phyloP scores from a whole-genome alignment of 2,329 filamentous ascomycete genomes.

The Pestalotiopsis sp. region DNA sequence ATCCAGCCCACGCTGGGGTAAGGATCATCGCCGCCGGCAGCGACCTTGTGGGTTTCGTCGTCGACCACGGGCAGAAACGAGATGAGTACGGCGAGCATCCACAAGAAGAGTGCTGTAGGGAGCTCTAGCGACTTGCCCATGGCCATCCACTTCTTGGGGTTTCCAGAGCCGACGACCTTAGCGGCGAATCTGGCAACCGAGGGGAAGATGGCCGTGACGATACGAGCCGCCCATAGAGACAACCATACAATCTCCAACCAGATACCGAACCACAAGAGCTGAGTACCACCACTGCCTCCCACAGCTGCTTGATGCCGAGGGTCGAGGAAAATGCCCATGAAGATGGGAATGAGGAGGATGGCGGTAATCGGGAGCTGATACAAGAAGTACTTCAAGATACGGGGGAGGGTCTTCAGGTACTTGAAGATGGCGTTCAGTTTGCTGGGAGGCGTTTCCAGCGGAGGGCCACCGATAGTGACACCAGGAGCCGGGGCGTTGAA shows the following conservation, averaged over 20 bases:
- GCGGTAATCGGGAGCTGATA: slow-evolving; percentile 69
- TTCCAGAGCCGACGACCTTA: slow-evolving; percentile 78
- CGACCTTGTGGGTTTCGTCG: slow-evolving; percentile 43
- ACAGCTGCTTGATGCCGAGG: slow-evolving; percentile 47
- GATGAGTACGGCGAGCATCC: slow-evolving; percentile 84
- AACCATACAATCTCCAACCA: slow-evolving; percentile 96
- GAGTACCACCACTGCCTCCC: slow-evolving; percentile 70
- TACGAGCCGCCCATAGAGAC: slow-evolving; percentile 77
- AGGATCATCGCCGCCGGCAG: slow-evolving; percentile 43
- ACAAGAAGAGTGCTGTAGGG: slow-evolving; percentile 84
- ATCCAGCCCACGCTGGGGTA: slow-evolving; percentile 68
- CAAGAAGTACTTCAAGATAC: slow-evolving; percentile 69
- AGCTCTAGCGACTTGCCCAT: slow-evolving; percentile 85
- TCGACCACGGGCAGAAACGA: slow-evolving; percentile 85
- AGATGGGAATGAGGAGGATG: slow-evolving; percentile 67
- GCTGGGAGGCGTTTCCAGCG: slow-evolving; percentile 56
- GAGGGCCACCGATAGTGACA: slow-evolving; percentile 16
- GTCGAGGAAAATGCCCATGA: slow-evolving; percentile 64
- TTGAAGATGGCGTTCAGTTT: slow-evolving; percentile 66
- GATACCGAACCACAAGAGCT: slow-evolving; percentile 87
- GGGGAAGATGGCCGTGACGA: slow-evolving; percentile 54
- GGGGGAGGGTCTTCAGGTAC: slow-evolving; percentile 50
- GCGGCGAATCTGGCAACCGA: slow-evolving; percentile 53
- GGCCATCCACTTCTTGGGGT: slow-evolving; percentile 90
- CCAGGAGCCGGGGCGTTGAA: slow-evolving; percentile 27